Percentiles rank a stretch among this genome's conserved stretches.
Conservation (phyloP, 768 basidiomycete species). For the Leccinellum albellum region DNA sequence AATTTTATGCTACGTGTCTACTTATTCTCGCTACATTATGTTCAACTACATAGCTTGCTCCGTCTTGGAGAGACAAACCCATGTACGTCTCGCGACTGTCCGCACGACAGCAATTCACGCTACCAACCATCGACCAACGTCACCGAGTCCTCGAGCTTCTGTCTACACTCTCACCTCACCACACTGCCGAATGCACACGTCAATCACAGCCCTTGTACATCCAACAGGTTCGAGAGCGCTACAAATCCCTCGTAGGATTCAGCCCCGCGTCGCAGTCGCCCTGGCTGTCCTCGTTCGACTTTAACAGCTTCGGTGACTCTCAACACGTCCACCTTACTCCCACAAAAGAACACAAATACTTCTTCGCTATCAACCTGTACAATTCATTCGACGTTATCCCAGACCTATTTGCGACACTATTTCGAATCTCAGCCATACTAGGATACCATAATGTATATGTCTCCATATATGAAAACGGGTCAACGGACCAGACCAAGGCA, state of each 20-base stretch:
- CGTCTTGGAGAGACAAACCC: conserved; percentile 55
- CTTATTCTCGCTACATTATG: neutral
- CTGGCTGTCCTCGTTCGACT: conserved; percentile 58
- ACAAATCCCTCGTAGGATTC: conserved; percentile 80
- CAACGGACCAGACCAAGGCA: conserved; percentile 98
- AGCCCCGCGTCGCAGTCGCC: conserved; percentile 52
- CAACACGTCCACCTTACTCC: conserved; percentile 37
- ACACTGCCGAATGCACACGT: conserved; percentile 90
- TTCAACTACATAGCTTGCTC: conserved; percentile 18
- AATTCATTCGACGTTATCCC: conserved; percentile 99
- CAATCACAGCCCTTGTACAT: conserved; percentile 79
- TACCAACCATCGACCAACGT: conserved; percentile 83
- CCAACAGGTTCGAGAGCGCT: conserved; percentile 83
- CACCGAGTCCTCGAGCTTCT: conserved; percentile 82
- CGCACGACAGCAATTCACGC: conserved; percentile 58
- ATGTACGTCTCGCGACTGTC: conserved; percentile 46
- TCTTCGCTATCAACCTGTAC: conserved; percentile 98
- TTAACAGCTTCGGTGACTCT: conserved; percentile 38
- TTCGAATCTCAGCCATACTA: conserved; percentile 85
- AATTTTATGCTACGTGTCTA: neutral
- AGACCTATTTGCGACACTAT: conserved; percentile 94
- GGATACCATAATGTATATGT: conserved; percentile 98
- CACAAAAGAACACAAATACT: conserved; percentile 87
- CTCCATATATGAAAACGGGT: conserved; percentile 99
- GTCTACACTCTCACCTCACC: conserved; percentile 82